Evolutionary conservation across 2,329 filamentous ascomycete genomes (phyloP).

Genomic region (Aspergillus melleus): DNA sequence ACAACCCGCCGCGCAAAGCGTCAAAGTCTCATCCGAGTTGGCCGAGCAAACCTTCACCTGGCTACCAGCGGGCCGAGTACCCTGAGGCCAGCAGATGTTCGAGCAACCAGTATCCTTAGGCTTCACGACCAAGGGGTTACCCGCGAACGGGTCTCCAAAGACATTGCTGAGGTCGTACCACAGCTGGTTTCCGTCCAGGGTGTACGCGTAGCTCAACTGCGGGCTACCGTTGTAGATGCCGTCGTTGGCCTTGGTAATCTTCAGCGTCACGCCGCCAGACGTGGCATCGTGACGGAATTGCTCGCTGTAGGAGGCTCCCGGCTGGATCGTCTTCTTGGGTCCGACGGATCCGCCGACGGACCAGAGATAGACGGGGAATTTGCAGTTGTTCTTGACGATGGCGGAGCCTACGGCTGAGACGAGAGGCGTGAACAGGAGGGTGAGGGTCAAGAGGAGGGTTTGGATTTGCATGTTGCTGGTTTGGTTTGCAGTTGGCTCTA

Average conservation of each 20-base stretch:
- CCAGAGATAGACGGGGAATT: slow-evolving; percentile 38
- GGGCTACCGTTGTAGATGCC: slow-evolving; percentile 39
- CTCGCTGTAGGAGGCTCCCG: slow-evolving; percentile 38
- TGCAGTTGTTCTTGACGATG: slow-evolving; percentile 41
- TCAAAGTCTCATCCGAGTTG: slow-evolving; percentile 28
- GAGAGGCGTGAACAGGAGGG: slow-evolving; percentile 34
- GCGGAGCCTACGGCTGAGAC: slow-evolving; percentile 38
- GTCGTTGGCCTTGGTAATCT: slow-evolving; percentile 39
- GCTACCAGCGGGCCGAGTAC: slow-evolving; percentile 30
- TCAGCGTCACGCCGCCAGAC: slow-evolving; percentile 45
- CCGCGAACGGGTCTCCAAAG: slow-evolving; percentile 43
- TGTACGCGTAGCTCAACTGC: slow-evolving; percentile 45
- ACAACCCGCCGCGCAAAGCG: slow-evolving; percentile 30
- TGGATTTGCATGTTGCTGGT: slow-evolving; percentile 34
- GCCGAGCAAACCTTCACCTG: slow-evolving; percentile 32
- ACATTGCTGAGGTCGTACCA: slow-evolving; percentile 48
- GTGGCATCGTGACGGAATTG: slow-evolving; percentile 33
- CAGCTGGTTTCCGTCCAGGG: slow-evolving; percentile 35
- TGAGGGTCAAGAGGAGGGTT: slow-evolving; percentile 30
- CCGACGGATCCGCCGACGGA: slow-evolving; percentile 38
- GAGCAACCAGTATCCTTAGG: slow-evolving; percentile 26
- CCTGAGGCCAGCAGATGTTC: slow-evolving; percentile 34
- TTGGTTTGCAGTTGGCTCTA: not conserved
- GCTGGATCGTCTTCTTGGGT: slow-evolving; percentile 29
- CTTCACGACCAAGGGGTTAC: slow-evolving; percentile 24